Evolutionary conservation across 2,329 filamentous ascomycete genomes (phyloP), one percentile per base, ranked within the genome.

Genomic region (Chrysosphaeria jannelii): DNA sequence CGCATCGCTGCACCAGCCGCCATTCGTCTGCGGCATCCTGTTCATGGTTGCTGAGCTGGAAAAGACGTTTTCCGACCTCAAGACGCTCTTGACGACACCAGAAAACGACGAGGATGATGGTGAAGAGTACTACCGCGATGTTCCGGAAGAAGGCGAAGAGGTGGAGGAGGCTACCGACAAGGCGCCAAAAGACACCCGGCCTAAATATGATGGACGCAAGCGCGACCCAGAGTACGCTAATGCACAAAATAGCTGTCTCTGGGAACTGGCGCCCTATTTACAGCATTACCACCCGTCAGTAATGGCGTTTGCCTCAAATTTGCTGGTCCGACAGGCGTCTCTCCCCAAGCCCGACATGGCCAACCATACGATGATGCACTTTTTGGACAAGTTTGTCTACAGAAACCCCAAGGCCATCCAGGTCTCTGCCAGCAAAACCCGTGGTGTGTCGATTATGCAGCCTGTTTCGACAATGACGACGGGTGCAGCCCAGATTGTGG

Each of bases 361-460:
- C 10, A 67, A 76, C 27, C 81, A 93, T 42, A 85, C 75, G 2
- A 57, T 97, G 23, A 85, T 85, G 37, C 71, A 88, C 42, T 97
- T 97, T 53, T 54, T 97, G 27, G 85, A 97, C 46, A 79, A 88
- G 35, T 97, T 97, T 43, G 76, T 90, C n/a, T 97, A 93, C 54
- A 69, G 75, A 34, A 90, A 85, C 35, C 66, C 81, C 30, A 90
- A 90, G 51, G 51, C 64, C 4, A 57, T 56, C 10, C 53, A 26
- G 5, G 22, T 22, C 9, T 14, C 26, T 4, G 26, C 27, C 17
- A 10, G 14, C 21, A 31, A 28, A 25, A 53, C 61, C 14, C 71
- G 74, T 31, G 88, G 88, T 23, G 56, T 60, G 14, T 91, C 78
- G 13, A 89, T 97, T 43, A 97, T 97, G 85, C 85, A 97, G 44